phyloP scores from a whole-genome alignment of 805 yeast genomes.

The Yamadazyma nakazawae region DNA sequence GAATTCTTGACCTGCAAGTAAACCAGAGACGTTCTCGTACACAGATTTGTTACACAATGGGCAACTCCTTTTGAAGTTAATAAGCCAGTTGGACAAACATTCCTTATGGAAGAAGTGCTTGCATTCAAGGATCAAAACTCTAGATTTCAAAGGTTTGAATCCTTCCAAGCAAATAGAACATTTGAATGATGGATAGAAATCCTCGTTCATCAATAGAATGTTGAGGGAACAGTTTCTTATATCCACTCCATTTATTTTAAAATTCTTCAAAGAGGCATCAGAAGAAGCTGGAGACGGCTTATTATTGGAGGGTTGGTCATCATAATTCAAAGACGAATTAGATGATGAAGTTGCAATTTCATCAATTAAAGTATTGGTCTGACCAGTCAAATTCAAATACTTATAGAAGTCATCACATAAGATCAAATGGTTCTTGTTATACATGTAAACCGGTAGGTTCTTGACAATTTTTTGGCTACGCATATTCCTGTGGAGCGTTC shows the following conservation, averaged over 20 bases:
- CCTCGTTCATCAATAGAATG: slow-evolving; percentile 27
- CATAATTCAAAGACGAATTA: not conserved
- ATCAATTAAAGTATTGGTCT: slow-evolving; percentile 16
- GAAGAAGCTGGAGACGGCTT: slow-evolving; percentile 16
- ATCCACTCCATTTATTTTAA: slow-evolving; percentile 41
- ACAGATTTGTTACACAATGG: slow-evolving; percentile 51
- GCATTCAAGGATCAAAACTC: slow-evolving; percentile 54
- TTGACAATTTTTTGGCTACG: slow-evolving; percentile 32
- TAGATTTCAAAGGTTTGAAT: slow-evolving; percentile 44
- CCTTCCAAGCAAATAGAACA: slow-evolving; percentile 61
- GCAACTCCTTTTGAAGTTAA: slow-evolving; percentile 50
- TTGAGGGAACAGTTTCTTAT: slow-evolving; percentile 19
- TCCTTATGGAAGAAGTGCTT: slow-evolving; percentile 58
- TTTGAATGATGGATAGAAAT: slow-evolving; percentile 45
- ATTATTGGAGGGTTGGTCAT: slow-evolving; percentile 1
- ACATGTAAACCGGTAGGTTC: slow-evolving; percentile 37
- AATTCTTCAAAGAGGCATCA: slow-evolving; percentile 27
- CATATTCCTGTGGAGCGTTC: slow-evolving; percentile 24
- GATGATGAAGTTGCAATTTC: slow-evolving; percentile 4
- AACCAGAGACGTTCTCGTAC: slow-evolving; percentile 9
- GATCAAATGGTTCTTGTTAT: slow-evolving; percentile 33
- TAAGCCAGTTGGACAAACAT: slow-evolving; percentile 60
- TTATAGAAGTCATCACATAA: slow-evolving; percentile 21
- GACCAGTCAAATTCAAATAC: slow-evolving; percentile 32
- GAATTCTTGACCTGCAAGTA: slow-evolving; percentile 18